Conservation (phyloP, 2,329 filamentous ascomycete genomes). For the Xenoacremonium recifei region DNA sequence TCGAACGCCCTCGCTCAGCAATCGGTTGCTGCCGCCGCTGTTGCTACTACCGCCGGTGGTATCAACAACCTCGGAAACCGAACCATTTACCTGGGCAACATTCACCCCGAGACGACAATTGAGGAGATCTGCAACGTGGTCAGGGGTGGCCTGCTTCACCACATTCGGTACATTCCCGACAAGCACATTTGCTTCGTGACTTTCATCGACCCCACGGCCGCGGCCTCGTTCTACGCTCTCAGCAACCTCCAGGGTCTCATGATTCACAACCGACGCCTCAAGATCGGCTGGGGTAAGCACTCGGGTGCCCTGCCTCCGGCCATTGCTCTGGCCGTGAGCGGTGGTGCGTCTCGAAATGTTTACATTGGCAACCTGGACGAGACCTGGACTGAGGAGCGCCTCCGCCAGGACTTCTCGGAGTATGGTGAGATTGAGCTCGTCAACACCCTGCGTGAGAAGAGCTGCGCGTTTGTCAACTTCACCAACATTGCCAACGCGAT, state of each 20-base stretch:
- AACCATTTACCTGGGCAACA: conserved; percentile 97
- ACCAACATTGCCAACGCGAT: conserved; percentile 99
- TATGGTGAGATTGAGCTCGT: conserved; percentile 98
- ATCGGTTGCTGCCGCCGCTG: conserved; percentile 92
- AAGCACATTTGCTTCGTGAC: conserved; percentile 99
- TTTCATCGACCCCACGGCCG: conserved; percentile 97
- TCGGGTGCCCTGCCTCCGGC: conserved; percentile 93
- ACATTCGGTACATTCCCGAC: conserved; percentile 98
- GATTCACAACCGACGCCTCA: conserved; percentile 97
- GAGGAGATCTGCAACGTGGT: conserved; percentile 99
- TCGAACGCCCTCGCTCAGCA: conserved; percentile 96
- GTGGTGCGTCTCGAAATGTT: conserved; percentile 95
- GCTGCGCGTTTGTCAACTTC: conserved; percentile 99
- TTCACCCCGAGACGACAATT: conserved; percentile 97
- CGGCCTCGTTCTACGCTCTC: conserved; percentile 94
- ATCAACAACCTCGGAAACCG: conserved; percentile 97
- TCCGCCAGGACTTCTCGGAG: conserved; percentile 95
- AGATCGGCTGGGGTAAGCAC: conserved; percentile 99
- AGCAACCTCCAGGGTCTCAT: conserved; percentile 97
- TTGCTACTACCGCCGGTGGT: conserved; percentile 92
- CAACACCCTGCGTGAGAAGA: conserved; percentile 96
- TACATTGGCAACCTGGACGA: conserved; percentile 98
- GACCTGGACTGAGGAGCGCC: conserved; percentile 92
- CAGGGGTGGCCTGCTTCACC: conserved; percentile 88
- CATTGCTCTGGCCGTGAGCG: conserved; percentile 92